phyloP scores from a whole-genome alignment of 129 eudicot genomes.

The Flaveria sonorensis region DNA sequence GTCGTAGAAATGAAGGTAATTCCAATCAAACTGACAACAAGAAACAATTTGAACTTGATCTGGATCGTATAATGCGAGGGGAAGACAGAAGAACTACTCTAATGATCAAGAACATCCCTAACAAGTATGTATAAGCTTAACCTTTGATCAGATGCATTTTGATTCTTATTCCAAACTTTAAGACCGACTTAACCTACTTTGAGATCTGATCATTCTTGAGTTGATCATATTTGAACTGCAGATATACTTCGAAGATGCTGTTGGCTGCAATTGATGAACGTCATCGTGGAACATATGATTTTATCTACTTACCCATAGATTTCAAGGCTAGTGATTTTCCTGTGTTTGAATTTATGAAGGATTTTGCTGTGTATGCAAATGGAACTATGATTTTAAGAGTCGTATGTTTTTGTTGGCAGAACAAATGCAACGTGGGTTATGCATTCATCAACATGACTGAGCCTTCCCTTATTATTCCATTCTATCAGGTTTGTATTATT shows the following conservation, averaged over 20 bases:
- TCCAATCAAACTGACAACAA: slow-evolving; percentile 75
- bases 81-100: slow-evolving; percentile 95
- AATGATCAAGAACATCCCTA: slow-evolving; percentile 97
- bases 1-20: slow-evolving; percentile 70
- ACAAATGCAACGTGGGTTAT: slow-evolving; percentile 98
- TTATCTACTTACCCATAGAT: slow-evolving; percentile 93
- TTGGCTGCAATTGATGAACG: slow-evolving; percentile 96
- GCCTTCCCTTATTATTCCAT: slow-evolving; percentile 76
- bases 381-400: slow-evolving; percentile 18
- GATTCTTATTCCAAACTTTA: not conserved
- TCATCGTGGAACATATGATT: slow-evolving; percentile 91
- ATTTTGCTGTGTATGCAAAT: slow-evolving; percentile 5
- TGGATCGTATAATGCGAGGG: slow-evolving; percentile 77
- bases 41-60: slow-evolving; percentile 92
- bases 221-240: slow-evolving; percentile 23
- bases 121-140: slow-evolving; percentile 65
- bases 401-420: slow-evolving; percentile 54
- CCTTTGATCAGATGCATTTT: not conserved
- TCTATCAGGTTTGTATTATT: slow-evolving; percentile 59
- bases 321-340: slow-evolving; percentile 73
- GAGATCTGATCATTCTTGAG: not conserved
- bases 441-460: slow-evolving; percentile 97
- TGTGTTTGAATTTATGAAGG: slow-evolving; percentile 12
- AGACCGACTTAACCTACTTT: not conserved
- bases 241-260: slow-evolving; percentile 98